Evolutionary conservation across 2,329 filamentous ascomycete genomes (phyloP).

Genomic region (Aureobasidium sp.): DNA sequence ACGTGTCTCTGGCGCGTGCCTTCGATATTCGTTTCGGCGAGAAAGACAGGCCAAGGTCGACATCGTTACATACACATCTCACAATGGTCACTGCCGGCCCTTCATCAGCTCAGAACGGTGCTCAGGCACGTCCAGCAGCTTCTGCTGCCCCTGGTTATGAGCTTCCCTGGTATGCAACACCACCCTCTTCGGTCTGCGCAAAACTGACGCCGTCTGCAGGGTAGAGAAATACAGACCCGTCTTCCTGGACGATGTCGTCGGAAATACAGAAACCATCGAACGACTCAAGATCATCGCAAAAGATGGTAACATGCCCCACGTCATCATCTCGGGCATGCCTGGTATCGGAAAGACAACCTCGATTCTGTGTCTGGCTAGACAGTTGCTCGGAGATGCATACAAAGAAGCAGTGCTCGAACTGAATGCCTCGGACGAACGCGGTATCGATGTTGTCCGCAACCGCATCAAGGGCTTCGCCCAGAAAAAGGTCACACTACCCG

Average conservation of each 20-base stretch:
- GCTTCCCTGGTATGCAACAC: slow-evolving; percentile 62
- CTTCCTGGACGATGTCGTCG: slow-evolving; percentile 93
- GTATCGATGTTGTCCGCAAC: slow-evolving; percentile 95
- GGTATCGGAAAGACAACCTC: slow-evolving; percentile 98
- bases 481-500: slow-evolving; percentile 93
- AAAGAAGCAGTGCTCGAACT: slow-evolving; percentile 96
- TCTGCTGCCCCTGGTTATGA: slow-evolving; percentile 54
- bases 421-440: slow-evolving; percentile 92
- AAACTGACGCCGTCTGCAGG: slow-evolving; percentile 46
- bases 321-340: slow-evolving; percentile 99
- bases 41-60: background rate
- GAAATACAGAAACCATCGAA: slow-evolving; percentile 96
- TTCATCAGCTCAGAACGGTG: slow-evolving; percentile 32
- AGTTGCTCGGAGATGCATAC: slow-evolving; percentile 85
- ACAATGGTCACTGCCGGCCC: slow-evolving; percentile 44
- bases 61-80: slow-evolving; percentile 3
- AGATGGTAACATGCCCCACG: slow-evolving; percentile 98
- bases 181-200: background rate
- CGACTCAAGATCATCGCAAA: slow-evolving; percentile 96
- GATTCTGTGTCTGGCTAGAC: slow-evolving; percentile 83
- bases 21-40: background rate
- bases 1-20: background rate
- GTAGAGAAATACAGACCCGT: slow-evolving; percentile 97
- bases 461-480: slow-evolving; percentile 98
- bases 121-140: slow-evolving; percentile 34